phyloP scores from a whole-genome alignment of 2,329 filamentous ascomycete species.

The Aspergillus persii region DNA sequence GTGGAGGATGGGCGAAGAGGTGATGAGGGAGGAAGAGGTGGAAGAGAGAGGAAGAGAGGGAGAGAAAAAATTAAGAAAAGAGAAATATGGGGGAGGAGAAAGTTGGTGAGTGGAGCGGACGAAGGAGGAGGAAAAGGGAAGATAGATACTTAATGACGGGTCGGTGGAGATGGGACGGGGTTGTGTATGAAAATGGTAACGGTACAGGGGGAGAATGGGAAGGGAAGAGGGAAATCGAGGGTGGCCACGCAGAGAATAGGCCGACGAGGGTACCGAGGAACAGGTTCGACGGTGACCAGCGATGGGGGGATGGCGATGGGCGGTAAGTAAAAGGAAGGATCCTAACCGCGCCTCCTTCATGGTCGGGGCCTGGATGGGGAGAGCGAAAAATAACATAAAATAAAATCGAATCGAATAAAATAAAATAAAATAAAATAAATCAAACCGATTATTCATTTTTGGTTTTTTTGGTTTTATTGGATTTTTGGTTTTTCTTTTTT shows the following conservation, averaged over 20 bases:
- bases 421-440: background rate
- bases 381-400: background rate
- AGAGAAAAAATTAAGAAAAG: slow-evolving; percentile 17
- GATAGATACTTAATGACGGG: slow-evolving; percentile 20
- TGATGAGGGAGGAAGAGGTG: slow-evolving; percentile 25
- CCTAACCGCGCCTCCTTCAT: slow-evolving; percentile 19
- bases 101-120: slow-evolving; percentile 21
- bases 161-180: slow-evolving; percentile 22
- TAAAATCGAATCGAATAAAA: background rate
- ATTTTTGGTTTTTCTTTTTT: slow-evolving; percentile 11
- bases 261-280: slow-evolving; percentile 25
- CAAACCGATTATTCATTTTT: background rate
- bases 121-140: slow-evolving; percentile 22
- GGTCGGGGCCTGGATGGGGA: slow-evolving; percentile 11
- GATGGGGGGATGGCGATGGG: slow-evolving; percentile 17
- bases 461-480: slow-evolving; percentile 8
- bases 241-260: slow-evolving; percentile 22
- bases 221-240: slow-evolving; percentile 16
- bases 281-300: slow-evolving; percentile 18
- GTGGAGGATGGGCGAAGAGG: slow-evolving; percentile 14
- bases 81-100: slow-evolving; percentile 25
- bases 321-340: slow-evolving; percentile 23
- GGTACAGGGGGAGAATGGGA: slow-evolving; percentile 20
- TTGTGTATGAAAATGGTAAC: slow-evolving; percentile 21
- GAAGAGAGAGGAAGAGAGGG: slow-evolving; percentile 22